Percentiles rank a stretch among this genome's conserved stretches.
Evolutionary conservation across 768 basidiomycete species (phyloP).

Genomic region (Phylloporus sp.): DNA sequence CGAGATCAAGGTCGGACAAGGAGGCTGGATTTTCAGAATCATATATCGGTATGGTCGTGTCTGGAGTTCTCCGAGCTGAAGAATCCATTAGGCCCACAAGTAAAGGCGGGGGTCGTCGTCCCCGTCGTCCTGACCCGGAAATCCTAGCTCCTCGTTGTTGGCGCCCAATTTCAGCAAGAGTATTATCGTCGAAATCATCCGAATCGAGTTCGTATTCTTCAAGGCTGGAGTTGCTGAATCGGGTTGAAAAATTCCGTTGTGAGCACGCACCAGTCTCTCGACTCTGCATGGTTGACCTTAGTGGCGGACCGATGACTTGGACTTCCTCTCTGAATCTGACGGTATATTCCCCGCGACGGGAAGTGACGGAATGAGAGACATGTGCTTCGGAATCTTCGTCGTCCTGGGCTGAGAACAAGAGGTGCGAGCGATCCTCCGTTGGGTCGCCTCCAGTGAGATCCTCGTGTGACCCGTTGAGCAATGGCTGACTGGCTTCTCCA

Average conservation of each 20-base stretch:
- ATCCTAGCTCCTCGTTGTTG: conserved; percentile 24
- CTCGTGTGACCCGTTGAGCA: conserved; percentile 47
- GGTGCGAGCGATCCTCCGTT: conserved; percentile 20
- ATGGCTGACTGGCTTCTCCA: conserved; percentile 50
- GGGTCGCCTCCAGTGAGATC: conserved; percentile 30
- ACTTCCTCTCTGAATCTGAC: conserved; percentile 69
- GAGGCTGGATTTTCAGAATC: conserved; percentile 31
- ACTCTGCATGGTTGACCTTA: conserved; percentile 69
- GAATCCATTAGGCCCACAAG: conserved; percentile 74
- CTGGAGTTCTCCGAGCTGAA: conserved; percentile 50
- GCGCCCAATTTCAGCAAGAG: conserved; percentile 28
- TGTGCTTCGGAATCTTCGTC: conserved; percentile 47
- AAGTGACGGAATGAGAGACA: conserved; percentile 29
- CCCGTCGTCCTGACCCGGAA: conserved; percentile 32
- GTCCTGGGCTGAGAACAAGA: conserved; percentile 52
- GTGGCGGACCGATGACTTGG: conserved; percentile 59
- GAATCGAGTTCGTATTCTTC: conserved; percentile 81
- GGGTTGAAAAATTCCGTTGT: background rate
- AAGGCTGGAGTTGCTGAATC: conserved; percentile 8
- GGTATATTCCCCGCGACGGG: conserved; percentile 38
- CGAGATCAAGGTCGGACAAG: conserved; percentile 44
- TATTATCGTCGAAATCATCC: conserved; percentile 68
- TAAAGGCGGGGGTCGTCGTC: conserved; percentile 65
- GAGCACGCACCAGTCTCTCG: conserved; percentile 73
- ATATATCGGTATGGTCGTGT: conserved; percentile 48